Evolutionary conservation across 148 eudicot genomes (phyloP).

Genomic region (Gaultheria prostrata): DNA sequence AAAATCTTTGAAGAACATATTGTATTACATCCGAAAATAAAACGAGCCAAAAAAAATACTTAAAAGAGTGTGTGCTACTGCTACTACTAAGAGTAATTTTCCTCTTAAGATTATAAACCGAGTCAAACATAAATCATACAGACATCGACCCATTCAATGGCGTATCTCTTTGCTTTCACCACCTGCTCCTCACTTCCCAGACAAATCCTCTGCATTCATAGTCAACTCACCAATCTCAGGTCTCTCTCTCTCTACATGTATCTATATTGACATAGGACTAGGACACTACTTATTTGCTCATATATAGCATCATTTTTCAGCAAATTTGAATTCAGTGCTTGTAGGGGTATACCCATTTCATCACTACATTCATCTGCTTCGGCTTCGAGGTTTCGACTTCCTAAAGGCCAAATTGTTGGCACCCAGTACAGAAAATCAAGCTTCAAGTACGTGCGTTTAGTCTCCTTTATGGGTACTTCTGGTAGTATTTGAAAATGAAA

Average conservation of each 20-base stretch:
- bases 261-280: not conserved
- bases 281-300: not conserved
- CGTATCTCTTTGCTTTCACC: conserved; percentile 9
- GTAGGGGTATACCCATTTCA: conserved; percentile 18
- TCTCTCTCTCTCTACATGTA: not conserved
- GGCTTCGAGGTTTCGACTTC: conserved; percentile 17
- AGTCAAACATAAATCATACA: not conserved
- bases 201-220: not conserved
- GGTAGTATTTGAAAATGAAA: not conserved
- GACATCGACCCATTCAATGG: conserved; percentile 1
- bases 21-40: no score
- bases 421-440: conserved; percentile 16
- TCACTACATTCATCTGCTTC: not conserved
- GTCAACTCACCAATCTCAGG: no score
- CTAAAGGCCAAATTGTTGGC: conserved; percentile 9
- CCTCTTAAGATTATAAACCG: not conserved
- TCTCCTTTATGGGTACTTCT: not conserved
- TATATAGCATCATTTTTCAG: not conserved
- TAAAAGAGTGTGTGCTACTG: no score
- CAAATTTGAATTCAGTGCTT: not conserved
- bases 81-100: no score
- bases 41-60: no score
- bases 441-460: conserved; percentile 21
- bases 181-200: conserved; percentile 7
- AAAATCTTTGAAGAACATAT: no score